Percentiles rank a stretch among this genome's conserved stretches.
Evolutionary conservation across 2,329 filamentous ascomycete genomes (phyloP).

Genomic region (Thielaviopsis cerberus): DNA sequence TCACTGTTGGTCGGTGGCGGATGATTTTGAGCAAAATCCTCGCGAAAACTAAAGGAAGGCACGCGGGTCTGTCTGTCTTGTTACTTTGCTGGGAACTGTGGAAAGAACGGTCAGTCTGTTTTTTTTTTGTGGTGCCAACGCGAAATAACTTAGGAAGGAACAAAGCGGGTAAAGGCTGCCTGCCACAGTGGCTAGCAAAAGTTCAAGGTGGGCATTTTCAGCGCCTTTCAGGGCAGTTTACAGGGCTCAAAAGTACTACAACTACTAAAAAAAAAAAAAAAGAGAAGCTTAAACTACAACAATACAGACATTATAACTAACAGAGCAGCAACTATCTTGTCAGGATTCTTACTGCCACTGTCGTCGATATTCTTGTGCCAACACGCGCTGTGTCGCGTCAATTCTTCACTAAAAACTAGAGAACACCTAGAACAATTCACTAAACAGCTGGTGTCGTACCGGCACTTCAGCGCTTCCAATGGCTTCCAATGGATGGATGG

Average conservation of each 20-base stretch:
- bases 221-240: too few species aligned
- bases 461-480: background rate
- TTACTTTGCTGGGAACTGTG: too few species aligned
- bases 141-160: background rate
- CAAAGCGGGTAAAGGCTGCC: background rate
- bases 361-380: background rate
- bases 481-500: background rate
- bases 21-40: background rate
- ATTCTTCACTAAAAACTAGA: background rate
- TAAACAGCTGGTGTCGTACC: background rate
- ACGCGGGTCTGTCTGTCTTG: background rate
- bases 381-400: background rate
- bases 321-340: too few species aligned
- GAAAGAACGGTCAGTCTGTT: background rate
- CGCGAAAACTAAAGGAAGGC: background rate
- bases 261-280: too few species aligned
- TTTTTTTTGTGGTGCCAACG: background rate
- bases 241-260: too few species aligned
- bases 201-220: too few species aligned
- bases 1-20: background rate
- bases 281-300: too few species aligned
- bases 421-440: background rate
- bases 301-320: too few species aligned
- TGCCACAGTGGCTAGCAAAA: background rate
- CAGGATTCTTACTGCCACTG: background rate